Evolutionary conservation across 208 protist species (phyloP).

Genomic region (Naegleria fowleri): DNA sequence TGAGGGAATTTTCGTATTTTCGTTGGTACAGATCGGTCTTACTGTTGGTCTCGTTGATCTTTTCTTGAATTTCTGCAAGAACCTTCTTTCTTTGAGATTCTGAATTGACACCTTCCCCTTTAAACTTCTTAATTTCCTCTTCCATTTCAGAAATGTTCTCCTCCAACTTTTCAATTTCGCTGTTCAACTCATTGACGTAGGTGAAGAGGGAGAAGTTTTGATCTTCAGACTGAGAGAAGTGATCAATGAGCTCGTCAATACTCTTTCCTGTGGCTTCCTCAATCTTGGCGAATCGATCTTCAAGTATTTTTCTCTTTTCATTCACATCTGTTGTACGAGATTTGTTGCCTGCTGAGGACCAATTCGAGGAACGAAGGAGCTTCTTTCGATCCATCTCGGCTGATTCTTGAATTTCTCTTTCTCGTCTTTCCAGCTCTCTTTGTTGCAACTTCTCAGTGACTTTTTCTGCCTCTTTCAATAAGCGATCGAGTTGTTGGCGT

Average conservation of each 20-base stretch:
- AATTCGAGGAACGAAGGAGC: neutral
- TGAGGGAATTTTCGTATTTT: constrained; percentile 52
- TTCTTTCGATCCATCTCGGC: constrained; percentile 44
- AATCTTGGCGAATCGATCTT: constrained; percentile 71
- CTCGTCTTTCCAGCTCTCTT: constrained; percentile 52
- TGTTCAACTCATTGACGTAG: constrained; percentile 86
- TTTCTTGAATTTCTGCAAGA: constrained; percentile 75
- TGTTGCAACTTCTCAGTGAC: constrained; percentile 42
- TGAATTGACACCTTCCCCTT: constrained; percentile 53
- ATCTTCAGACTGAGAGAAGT: constrained; percentile 79
- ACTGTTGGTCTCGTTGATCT: constrained; percentile 69
- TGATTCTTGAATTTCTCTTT: constrained; percentile 31
- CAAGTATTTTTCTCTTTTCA: constrained; percentile 48
- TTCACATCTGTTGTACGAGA: constrained; percentile 4
- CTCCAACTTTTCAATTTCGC: constrained; percentile 69
- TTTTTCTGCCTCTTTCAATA: constrained; percentile 43
- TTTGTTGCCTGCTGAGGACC: neutral
- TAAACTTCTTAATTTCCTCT: constrained; percentile 68
- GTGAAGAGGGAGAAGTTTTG: constrained; percentile 92
- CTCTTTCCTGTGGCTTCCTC: constrained; percentile 66
- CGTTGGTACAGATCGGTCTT: constrained; percentile 61
- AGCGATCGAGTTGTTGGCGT: constrained; percentile 44
- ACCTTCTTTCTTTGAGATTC: constrained; percentile 56
- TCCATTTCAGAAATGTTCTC: constrained; percentile 74
- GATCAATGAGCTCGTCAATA: constrained; percentile 65